phyloP scores from a whole-genome alignment of 2,329 filamentous ascomycete genomes.

The Alternaria angustiovoidea region DNA sequence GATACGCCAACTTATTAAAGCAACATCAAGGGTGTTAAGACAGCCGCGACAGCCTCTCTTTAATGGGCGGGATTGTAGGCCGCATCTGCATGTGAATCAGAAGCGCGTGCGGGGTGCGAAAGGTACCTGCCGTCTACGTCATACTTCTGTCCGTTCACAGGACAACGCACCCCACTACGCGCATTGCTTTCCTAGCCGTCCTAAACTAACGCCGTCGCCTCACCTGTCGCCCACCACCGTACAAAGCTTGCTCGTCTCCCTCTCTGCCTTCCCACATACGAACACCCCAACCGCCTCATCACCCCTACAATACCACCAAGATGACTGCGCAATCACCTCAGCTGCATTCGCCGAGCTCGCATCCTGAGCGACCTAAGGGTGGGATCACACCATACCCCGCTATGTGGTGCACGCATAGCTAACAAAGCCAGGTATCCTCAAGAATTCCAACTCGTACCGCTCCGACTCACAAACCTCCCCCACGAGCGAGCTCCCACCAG shows the following conservation, averaged over 20 bases:
- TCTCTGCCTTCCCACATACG: constrained; percentile 2
- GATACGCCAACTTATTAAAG: background rate
- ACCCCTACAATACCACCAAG: background rate
- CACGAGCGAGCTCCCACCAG: constrained; percentile 51
- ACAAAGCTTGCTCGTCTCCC: constrained; percentile 1
- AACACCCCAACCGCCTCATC: constrained; percentile 22
- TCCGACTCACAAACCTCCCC: constrained; percentile 60
- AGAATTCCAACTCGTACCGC: constrained; percentile 77
- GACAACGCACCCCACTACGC: constrained; percentile 12
- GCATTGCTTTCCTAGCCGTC: constrained; percentile 16
- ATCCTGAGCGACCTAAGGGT: constrained; percentile 57
- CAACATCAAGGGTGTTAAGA: background rate
- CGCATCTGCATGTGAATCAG: constrained; percentile 11
- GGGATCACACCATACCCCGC: constrained; percentile 16
- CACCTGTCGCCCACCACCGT: constrained; percentile 6
- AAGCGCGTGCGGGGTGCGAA: constrained; percentile 12
- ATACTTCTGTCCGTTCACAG: constrained; percentile 13
- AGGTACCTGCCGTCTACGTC: constrained; percentile 16
- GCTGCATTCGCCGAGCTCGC: constrained; percentile 46
- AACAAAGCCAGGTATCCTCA: constrained; percentile 79
- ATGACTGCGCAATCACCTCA: constrained; percentile 48
- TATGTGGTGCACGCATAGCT: constrained; percentile 11
- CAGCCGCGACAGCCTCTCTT: constrained; percentile 10
- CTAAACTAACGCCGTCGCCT: constrained; percentile 6
- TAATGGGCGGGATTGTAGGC: background rate